Conservation (phyloP, 2,329 filamentous ascomycete species). For the Triangularia setosa region DNA sequence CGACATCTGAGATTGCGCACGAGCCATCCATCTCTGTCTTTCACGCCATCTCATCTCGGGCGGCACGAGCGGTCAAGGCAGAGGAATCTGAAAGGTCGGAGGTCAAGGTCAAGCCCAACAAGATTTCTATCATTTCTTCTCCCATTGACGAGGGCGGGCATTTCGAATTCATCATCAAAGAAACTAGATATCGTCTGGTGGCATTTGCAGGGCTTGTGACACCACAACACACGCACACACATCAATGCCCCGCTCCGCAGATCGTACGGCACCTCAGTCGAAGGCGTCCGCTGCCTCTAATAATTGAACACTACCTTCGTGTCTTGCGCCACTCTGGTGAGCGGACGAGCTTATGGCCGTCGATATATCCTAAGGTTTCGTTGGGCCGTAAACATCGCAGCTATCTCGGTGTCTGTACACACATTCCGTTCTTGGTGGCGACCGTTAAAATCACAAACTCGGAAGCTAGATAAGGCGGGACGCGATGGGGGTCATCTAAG, state of each 20-base stretch:
- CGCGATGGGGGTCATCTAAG: neutral
- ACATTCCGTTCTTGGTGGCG: too few relatives aligned
- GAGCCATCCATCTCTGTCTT: slow-evolving; percentile 1
- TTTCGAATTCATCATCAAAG: neutral
- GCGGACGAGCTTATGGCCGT: too few relatives aligned
- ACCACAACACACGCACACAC: slow-evolving; percentile 4
- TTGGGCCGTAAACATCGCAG: neutral
- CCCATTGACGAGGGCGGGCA: neutral
- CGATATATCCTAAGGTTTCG: neutral
- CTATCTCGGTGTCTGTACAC: neutral
- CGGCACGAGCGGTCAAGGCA: neutral
- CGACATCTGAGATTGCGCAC: slow-evolving; percentile 3
- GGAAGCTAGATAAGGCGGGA: neutral
- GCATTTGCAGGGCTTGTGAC: slow-evolving; percentile 2
- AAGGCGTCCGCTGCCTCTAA: neutral
- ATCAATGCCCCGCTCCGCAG: neutral
- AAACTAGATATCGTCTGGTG: neutral
- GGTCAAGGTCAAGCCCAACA: neutral
- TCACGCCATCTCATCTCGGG: neutral
- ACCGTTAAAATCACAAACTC: neutral
- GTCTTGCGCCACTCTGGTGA: neutral
- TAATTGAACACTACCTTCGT: neutral
- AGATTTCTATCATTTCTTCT: neutral
- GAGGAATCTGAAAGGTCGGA: neutral
- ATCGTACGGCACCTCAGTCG: neutral